Base-by-base conservation (phyloP, 2,329 filamentous ascomycete genomes). In the Orbilia ellipsospora region DNA sequence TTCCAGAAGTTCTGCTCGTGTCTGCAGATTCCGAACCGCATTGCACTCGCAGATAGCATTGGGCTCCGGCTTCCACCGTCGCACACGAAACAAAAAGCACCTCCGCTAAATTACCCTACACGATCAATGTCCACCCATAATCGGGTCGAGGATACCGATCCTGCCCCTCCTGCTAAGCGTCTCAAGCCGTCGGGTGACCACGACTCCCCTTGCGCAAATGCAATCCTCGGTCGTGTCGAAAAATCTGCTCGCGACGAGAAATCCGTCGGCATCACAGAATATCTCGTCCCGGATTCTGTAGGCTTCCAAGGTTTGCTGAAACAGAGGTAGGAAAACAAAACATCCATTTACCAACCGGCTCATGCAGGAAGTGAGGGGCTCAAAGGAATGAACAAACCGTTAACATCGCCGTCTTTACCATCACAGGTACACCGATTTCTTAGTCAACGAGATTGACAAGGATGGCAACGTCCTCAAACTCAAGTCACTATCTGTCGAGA, bases 391-490 rank as follows among this genome's bases (percentile, higher is more conserved):
- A 31, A 57, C 18, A 23, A 62, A 36, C 56, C 44, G 66, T 50
- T 70, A 44, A 70, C 51, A n/a, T 50, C 16, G 42, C 62, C 40
- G 51, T 50, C 26, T 52, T 36, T 20, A 16, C 40, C 61, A 44
- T 6, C 28, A 31, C 67, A 88, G 92, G 78, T 97, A 94, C 82
- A 94, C 93, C 2, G 94, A 97, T 82, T 97, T 97, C 80, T 85
- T 95, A 79, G 94, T 97, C 79, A 94, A 96, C 80, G 94, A 97
- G 82, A 94, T 97, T 77, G 84, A 87, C 18, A 89, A 90, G 31
- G 88, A 90, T 80, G 93, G 93, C 15, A 83, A 89, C 64, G 92
- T 96, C 13, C 82, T 95, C 62, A 92, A 94, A 82, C 84, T 97
- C 57, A 85, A 82, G 69, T 86, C 85, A 63, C 82, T 86, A 48